Percentiles rank a stretch among this genome's conserved stretches.
Evolutionary conservation across 176 grass and related monocot species (phyloP).

Genomic region (Saccharum spontaneum): DNA sequence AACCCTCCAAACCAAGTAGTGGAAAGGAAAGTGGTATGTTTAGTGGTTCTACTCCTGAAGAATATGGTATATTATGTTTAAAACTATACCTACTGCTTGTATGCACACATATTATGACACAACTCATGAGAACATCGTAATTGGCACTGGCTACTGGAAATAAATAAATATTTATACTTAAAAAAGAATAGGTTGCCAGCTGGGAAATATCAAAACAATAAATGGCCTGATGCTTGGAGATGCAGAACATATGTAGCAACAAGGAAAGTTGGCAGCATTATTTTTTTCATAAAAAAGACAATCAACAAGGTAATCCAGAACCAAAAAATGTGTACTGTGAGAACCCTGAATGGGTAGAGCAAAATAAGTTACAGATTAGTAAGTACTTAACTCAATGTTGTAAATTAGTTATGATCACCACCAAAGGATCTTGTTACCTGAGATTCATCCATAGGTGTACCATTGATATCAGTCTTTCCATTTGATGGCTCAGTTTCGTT

Average conservation of each 20-base stretch:
- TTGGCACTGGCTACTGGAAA: background rate
- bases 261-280: too few species aligned
- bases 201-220: background rate
- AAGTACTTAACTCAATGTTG: constrained; percentile 4
- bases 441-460: constrained; percentile 58
- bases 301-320: background rate
- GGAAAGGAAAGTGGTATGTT: background rate
- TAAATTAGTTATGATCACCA: background rate
- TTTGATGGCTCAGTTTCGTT: constrained; percentile 39
- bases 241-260: background rate
- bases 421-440: constrained; percentile 42
- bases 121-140: background rate
- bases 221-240: background rate
- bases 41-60: constrained; percentile 11
- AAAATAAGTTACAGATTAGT: constrained; percentile 10
- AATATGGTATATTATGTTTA: constrained; percentile 10
- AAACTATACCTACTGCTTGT: background rate
- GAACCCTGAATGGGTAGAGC: background rate
- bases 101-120: background rate
- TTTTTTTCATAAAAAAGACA: background rate
- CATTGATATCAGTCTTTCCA: constrained; percentile 58
- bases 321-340: background rate
- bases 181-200: background rate
- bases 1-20: background rate
- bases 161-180: background rate